Conservation (phyloP, 1,284 basidiomycete genomes). For the Leccinum huronense region DNA sequence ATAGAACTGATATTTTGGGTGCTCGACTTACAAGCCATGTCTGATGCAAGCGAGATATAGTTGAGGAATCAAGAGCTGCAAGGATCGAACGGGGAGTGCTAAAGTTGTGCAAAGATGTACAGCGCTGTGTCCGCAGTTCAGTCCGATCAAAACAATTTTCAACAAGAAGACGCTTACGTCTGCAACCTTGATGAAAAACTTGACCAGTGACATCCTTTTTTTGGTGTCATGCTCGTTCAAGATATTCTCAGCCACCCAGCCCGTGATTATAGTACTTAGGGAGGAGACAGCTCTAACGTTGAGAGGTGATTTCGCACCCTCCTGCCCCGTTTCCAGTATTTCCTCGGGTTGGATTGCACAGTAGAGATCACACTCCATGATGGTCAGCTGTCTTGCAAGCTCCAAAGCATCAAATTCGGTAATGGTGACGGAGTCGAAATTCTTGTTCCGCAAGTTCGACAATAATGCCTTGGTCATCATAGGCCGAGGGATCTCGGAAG, state of each 20-base stretch:
- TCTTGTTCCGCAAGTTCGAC: conserved; percentile 55
- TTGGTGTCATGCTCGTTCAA: conserved; percentile 87
- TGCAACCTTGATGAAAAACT: conserved; percentile 95
- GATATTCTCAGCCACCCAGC: conserved; percentile 95
- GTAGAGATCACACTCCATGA: conserved; percentile 90
- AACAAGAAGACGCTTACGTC: conserved; percentile 62
- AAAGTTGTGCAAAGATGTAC: conserved; percentile 83
- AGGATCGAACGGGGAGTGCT: conserved; percentile 92
- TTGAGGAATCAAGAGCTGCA: conserved; percentile 92
- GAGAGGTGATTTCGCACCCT: conserved; percentile 60
- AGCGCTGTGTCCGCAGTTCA: conserved; percentile 59
- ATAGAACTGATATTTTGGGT: background rate
- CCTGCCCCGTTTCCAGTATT: conserved; percentile 77
- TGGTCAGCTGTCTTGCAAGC: conserved; percentile 91
- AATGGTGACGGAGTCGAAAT: conserved; percentile 61
- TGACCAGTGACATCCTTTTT: conserved; percentile 81
- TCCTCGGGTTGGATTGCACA: conserved; percentile 86
- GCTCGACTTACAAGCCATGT: conserved; percentile 79
- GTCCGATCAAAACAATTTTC: conserved; percentile 26
- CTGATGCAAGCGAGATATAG: conserved; percentile 85
- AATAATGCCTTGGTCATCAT: conserved; percentile 83
- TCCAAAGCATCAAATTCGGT: conserved; percentile 95
- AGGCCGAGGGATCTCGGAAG: conserved; percentile 72
- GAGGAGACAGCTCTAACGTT: conserved; percentile 84
- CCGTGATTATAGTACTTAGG: conserved; percentile 89